Evolutionary conservation across 140 eudicot species (phyloP).

Genomic region (Bidens hawaiensis): DNA sequence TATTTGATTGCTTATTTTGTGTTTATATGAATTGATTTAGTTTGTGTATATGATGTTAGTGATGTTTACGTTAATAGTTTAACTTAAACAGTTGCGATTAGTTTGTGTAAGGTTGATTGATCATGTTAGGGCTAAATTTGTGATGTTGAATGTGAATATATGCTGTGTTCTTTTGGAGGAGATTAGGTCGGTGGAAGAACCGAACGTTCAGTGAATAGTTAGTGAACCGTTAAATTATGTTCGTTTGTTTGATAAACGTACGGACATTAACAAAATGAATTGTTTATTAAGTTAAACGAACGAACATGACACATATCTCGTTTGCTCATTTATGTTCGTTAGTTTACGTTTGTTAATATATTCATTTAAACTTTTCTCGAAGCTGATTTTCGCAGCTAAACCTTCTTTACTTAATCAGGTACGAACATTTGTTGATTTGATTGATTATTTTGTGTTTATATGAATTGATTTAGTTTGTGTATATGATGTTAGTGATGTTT

Average conservation of each 20-base stretch:
- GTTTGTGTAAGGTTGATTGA: conserved; percentile 8
- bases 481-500: not conserved
- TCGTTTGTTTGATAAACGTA: no score
- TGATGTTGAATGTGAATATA: conserved; percentile 3
- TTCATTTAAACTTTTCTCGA: no score
- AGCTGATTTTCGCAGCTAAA: conserved; percentile 38
- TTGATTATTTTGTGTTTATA: not conserved
- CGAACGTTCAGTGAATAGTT: no score
- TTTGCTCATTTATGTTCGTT: no score
- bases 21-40: conserved; percentile 3
- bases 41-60: not conserved
- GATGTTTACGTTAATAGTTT: not conserved
- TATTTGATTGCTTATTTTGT: not conserved
- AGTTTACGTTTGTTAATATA: no score
- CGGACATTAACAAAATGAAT: no score
- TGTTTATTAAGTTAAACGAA: no score
- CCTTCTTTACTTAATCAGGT: conserved; percentile 58
- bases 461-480: not conserved
- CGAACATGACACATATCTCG: no score
- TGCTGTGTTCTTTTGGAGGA: no score
- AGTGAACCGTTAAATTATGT: no score
- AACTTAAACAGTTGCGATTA: not conserved
- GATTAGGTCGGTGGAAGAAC: no score
- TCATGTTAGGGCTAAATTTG: conserved; percentile 2
- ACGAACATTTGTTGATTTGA: not conserved